Evolutionary conservation across 768 basidiomycete species (phyloP), one percentile per base, ranked within the genome.

Genomic region (Serendipita vermifera): DNA sequence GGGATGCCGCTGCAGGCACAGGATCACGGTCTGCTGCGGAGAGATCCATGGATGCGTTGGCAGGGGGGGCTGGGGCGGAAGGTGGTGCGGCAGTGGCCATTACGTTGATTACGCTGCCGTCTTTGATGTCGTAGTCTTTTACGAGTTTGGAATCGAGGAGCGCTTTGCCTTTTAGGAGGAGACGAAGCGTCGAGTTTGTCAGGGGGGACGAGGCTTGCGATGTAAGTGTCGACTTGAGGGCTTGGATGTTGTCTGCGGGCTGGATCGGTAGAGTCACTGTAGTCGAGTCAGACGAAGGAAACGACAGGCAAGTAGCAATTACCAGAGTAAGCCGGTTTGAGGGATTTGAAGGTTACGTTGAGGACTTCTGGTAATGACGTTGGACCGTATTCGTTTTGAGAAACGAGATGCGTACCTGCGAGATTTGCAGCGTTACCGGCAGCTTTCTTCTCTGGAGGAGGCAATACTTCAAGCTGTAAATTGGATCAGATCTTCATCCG

Each of bases 91-190:
- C 27, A 29, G 22, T 51, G 67, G 92, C 70, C 74, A 92, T 83
- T 40, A 99, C 73, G 67, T 85, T 94, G 63, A 98, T 72, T 9
- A 81, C 84, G 61, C 87, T 83, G 9, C 84, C 86, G 65, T 83
- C 79, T 63, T 82, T 79, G 64, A 93, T 75, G 64, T 72, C 78
- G 73, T 97, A 99, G 67, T 98, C 96, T 65, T 85, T 85, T 36
- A 98, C 71, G 7, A 99, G 78, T 66, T 93, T 94, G 24, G 71
- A 72, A 72, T 97, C 94, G 14, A 81, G 82, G 60, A 98, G 78
- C 0, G 85, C 91, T 68, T 99, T 99, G 57, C 96, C 96, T 70
- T 93, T 97, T 55, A 96, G 74, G 9, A 99, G 73, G 14, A 97
- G 78, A 2, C 96, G 75, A 68, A 96, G 93, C 0, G 92, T 92